Base-by-base conservation (phyloP, 495 filamentous ascomycete genomes). In the Talaromyces trachyspermus region DNA sequence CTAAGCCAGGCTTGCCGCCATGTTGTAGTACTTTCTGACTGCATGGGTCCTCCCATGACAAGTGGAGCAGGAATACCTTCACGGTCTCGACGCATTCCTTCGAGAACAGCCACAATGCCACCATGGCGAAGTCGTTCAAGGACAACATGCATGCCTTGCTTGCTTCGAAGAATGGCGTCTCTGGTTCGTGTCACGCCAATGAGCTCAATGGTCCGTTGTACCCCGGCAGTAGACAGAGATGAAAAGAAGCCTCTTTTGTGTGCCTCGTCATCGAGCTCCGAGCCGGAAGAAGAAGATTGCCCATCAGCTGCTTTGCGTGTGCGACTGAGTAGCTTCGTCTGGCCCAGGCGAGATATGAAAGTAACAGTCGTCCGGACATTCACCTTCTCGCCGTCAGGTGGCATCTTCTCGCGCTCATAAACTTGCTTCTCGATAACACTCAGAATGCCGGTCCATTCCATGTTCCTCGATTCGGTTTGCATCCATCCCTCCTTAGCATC, bases 111-210 rank as follows among this genome's bases (percentile, higher is more conserved):
- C 20, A 90, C 85, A 30, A 96, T 79, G 9, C 95, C 86, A 10
- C 89, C 87, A 44, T 74, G 71, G 46, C 92, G 78, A 52, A 97
- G 60, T 27, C 92, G 77, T 63, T 94, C 87, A 19, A 99, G 72
- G 12, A 99, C 91, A 35, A 96, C 80, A 46, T 84, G 86, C 92
- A 99, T 96, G 14, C 94, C 92, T 59, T 96, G 83, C 54, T 89
- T 88, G 60, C 86, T 90, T 59, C 90, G 94, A 46, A 84, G 71
- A 46, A 97, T 71, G 32, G 89, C 86, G 49, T 89, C 85, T 39
- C 82, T 76, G 43, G 92, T 94, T 46, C 88, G 81, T 49, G 80
- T 86, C 39, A 91, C 74, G 0, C 88, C 90, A 36, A 97, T 87
- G 27, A 82, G 65, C 70, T 99, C 92, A 57, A 99, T 95, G 48